Evolutionary conservation across 352 stramenopile species (phyloP), one percentile per base, ranked within the genome.

Genomic region (Globisporangium nunn): DNA sequence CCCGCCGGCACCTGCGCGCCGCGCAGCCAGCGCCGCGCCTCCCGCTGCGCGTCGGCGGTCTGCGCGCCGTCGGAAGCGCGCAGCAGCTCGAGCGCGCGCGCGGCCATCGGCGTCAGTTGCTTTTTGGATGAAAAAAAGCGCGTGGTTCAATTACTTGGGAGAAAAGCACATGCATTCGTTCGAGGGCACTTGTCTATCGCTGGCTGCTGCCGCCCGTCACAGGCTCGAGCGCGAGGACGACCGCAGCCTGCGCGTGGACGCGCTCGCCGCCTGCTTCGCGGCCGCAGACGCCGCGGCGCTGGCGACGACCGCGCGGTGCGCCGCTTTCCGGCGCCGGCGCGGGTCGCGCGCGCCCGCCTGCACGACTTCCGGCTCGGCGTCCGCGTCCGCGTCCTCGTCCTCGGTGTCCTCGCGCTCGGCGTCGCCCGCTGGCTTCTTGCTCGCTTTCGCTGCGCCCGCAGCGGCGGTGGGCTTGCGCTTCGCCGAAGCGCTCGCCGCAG

Each of bases 261-360:
- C 23, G 47, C 63, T 59, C 15, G 49, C 54, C 14, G 66, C 62
- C 14, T 40, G 57, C 57, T 81, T 85, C 4, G 68, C 62, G 6
- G 75, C 75, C 15, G 72, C 75, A 18, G 68, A 78, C 8, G 82
- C 82, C n/a, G 82, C 82, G 29, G 75, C 80, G 23, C 78, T 67
- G 8, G 76, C 78, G 7, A 67, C 79, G 11, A 90, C 62, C 2
- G 83, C 83, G 29, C 74, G 78, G 10, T 72, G 72, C 3, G 79
- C 80, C 17, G 80, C 66, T 62, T 83, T 79, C 35, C 75, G 68
- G 41, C 81, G 70, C 11, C 74, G 57, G 4, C 59, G 71, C 17
- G 72, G 66, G 43, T 76, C 61, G 6, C 50, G 47, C 4, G n/a
- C 18, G 37, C 51, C 39, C 33, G 67, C 50, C 55, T 64, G 66